These are phyloP conservation scores for Sugiyamaella sp. DNA, from an alignment of 1,139 yeast genomes.

Conservation along the genomic window DNA sequence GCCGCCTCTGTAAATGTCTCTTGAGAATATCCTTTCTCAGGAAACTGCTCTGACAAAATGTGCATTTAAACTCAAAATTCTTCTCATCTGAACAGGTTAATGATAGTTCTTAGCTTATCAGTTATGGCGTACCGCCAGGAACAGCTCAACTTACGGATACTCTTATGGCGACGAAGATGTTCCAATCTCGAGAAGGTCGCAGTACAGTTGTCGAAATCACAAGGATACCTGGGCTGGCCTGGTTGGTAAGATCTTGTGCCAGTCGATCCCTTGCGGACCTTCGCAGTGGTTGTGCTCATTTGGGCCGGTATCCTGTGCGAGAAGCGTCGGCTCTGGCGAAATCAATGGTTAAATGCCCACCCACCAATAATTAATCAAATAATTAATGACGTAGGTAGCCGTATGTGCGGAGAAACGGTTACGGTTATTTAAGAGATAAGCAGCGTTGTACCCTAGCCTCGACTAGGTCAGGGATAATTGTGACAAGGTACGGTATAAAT, in stretches of 20 bases:
- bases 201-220: slow-evolving; percentile 25
- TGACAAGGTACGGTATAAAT: no score
- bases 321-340: no score
- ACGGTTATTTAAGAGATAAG: background rate
- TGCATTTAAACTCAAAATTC: slow-evolving; percentile 29
- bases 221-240: slow-evolving; percentile 14
- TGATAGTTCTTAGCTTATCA: no score
- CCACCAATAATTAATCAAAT: background rate
- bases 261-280: slow-evolving; percentile 1
- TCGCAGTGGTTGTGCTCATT: slow-evolving; percentile 6
- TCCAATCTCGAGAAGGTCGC: slow-evolving; percentile 34
- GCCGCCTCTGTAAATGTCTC: slow-evolving; percentile 33
- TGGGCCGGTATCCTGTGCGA: background rate
- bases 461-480: no score
- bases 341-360: background rate
- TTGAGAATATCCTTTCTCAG: slow-evolving; percentile 33
- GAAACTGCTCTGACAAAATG: slow-evolving; percentile 28
- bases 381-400: background rate
- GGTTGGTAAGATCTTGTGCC: slow-evolving; percentile 15
- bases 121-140: background rate
- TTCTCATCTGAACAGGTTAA: slow-evolving; percentile 24
- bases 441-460: background rate
- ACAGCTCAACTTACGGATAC: slow-evolving; percentile 28
- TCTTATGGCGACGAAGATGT: slow-evolving; percentile 33
- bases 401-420: background rate